These are phyloP conservation scores for barley (Hordeum vulgare) DNA, from an alignment of 176 grass and related monocot species.

Conservation along the genomic window MorexV3_pseudomolecules_assembly NC_058524.1:214397604-214398103, in stretches of 20 bases:
- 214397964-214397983: slow-evolving; percentile 4
- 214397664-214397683: slow-evolving; percentile 71
- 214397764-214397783: slow-evolving; percentile 74
- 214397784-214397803: slow-evolving; percentile 74
- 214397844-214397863: neutral
- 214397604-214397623: slow-evolving; percentile 90
- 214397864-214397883: neutral
- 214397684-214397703: slow-evolving; percentile 62
- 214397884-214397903: neutral
- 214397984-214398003: neutral
- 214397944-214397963: slow-evolving; percentile 1
- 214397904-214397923: neutral
- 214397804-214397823: slow-evolving; percentile 97
- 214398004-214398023: neutral
- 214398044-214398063: neutral
- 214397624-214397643: slow-evolving; percentile 85
- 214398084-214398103: neutral
- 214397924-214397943: neutral
- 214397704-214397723: slow-evolving; percentile 80
- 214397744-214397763: slow-evolving; percentile 58
- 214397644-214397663: slow-evolving; percentile 72
- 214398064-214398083: neutral
- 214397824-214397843: neutral
- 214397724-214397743: slow-evolving; percentile 87
- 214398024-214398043: neutral